Base-by-base conservation (phyloP, 2,329 filamentous ascomycete genomes). In the Diaporthe citrichinensis region DNA sequence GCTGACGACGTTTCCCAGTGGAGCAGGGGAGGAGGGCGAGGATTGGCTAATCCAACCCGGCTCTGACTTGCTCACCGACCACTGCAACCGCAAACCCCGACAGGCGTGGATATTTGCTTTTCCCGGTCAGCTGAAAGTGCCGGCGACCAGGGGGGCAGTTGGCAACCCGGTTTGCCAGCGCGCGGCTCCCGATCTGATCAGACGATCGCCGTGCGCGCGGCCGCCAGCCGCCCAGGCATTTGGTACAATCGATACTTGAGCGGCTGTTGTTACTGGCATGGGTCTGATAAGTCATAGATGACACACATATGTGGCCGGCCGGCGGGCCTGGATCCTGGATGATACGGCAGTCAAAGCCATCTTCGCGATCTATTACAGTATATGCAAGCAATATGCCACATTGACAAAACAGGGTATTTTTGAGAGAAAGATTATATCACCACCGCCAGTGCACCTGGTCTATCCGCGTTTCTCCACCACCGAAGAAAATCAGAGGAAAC, bases 351-450 rank as follows among this genome's bases (percentile, higher is more conserved):
- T 12, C 31, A 25, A 51, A 23, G 4, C 23, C 41, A 23, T 67
- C 46, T 72, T 72, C 67, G 49, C 67, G 55, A 49, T 74, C 55
- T 74, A 62, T 46, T 55, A n/a, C n/a, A n/a, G n/a, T n/a, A 72
- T 25, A 58, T 49, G n/a, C 46, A 68, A 51, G n/a, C n/a, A n/a
- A 46, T 72, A 46, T 41, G 49, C 72, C 44, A 58, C 5, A 57
- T 39, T 57, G 17, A 53, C 15, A 28, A n/a, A 67, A 41, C 28
- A 31, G 34, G 69, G 69, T 73, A 73, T 75, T 53, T 20, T 62
- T 25, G 36, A 39, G 36, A 36, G 36, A 51, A 10, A 36, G 46
- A 57, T 15, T 7, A 53, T 34, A 25, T 4, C 53, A 71, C 25
- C 62, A 51, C 57, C 31, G 46, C 57, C 46, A 41, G 15, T n/a